Evolutionary conservation across 225 moss, liverwort and hornwort species (phyloP).

Genomic region (Marchantia paleacea): DNA sequence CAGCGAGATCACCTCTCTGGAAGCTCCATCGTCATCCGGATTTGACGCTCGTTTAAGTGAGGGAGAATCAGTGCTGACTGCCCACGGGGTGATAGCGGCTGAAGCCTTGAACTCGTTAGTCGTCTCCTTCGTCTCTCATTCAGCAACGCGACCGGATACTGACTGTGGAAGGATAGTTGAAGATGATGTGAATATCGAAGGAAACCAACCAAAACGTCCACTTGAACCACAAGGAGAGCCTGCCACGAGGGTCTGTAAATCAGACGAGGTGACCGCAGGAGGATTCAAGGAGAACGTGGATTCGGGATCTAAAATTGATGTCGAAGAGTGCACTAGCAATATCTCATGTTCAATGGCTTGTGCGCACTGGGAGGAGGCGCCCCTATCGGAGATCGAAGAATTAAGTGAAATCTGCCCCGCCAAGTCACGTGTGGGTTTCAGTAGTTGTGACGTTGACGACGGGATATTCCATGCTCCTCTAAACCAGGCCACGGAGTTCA

Average conservation of each 20-base stretch:
- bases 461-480: background rate
- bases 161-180: too few species aligned
- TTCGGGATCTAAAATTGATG: background rate
- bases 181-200: background rate
- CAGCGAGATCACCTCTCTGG: background rate
- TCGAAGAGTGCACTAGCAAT: background rate
- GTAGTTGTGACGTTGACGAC: background rate
- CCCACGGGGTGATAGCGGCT: background rate
- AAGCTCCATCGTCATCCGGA: background rate
- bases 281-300: background rate
- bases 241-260: background rate
- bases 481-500: background rate
- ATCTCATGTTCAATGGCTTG: background rate
- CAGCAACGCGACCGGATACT: too few species aligned
- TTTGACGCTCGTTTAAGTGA: background rate
- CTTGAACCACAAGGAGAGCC: background rate
- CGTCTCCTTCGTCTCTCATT: background rate
- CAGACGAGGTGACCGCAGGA: background rate
- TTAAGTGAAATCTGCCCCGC: background rate
- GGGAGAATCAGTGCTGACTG: background rate
- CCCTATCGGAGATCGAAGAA: background rate
- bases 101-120: background rate
- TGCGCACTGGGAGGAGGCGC: background rate
- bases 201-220: background rate
- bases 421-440: background rate